These are phyloP conservation scores for Claviceps spartinae DNA, from an alignment of 2,329 filamentous ascomycete species.

Conservation along the genomic window DNA sequence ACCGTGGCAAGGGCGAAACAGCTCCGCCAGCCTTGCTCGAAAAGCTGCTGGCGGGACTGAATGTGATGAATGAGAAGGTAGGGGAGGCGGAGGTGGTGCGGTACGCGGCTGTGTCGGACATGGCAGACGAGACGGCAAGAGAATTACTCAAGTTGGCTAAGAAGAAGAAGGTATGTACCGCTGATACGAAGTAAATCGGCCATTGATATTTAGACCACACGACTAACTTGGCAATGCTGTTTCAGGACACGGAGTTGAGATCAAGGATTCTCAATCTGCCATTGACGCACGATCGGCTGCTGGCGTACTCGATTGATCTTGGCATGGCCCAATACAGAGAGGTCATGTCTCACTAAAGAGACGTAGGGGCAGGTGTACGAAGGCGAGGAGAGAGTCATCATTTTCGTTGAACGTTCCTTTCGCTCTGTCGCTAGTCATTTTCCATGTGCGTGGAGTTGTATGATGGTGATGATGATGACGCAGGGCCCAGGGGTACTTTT, in stretches of 20 bases:
- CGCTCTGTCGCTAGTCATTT: not conserved
- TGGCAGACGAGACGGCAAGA: slow-evolving; percentile 59
- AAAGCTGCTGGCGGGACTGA: slow-evolving; percentile 41
- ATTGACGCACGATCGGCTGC: slow-evolving; percentile 58
- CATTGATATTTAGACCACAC: not conserved
- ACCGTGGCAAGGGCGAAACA: slow-evolving; percentile 26
- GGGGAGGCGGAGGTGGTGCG: slow-evolving; percentile 36
- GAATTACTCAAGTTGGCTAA: slow-evolving; percentile 43
- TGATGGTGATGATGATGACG: not conserved
- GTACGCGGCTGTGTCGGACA: slow-evolving; percentile 64
- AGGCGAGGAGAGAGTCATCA: not conserved
- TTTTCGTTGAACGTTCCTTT: not conserved
- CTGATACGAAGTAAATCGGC: not conserved
- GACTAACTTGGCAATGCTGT: slow-evolving; percentile 2
- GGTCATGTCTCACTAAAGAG: slow-evolving; percentile 38
- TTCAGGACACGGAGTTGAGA: slow-evolving; percentile 23
- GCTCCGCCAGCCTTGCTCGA: slow-evolving; percentile 36
- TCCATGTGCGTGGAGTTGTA: not conserved
- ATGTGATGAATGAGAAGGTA: slow-evolving; percentile 35
- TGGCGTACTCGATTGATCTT: slow-evolving; percentile 57
- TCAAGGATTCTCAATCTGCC: slow-evolving; percentile 42
- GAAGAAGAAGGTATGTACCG: slow-evolving; percentile 39
- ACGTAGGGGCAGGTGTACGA: not conserved
- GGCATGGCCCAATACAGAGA: slow-evolving; percentile 55
- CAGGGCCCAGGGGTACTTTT: no score